These are phyloP conservation scores for Myriangium duriaei DNA, from an alignment of 2,329 filamentous ascomycete genomes.

Conservation along the genomic window DNA sequence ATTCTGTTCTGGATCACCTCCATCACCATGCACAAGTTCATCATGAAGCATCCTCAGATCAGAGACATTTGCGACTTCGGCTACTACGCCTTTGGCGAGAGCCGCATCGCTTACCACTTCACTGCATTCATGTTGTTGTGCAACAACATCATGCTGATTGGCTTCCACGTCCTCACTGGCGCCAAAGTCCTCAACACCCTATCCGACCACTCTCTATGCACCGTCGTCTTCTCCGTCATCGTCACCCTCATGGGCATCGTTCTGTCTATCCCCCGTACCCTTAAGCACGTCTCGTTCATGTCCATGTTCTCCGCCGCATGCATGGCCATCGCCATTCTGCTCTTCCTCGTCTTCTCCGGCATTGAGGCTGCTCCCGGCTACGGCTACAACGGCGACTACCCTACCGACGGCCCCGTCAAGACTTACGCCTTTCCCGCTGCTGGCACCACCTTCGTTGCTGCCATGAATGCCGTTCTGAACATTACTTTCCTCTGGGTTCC, in stretches of 20 bases:
- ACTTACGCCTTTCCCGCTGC: conserved; percentile 37
- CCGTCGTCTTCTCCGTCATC: conserved; percentile 37
- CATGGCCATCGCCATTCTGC: conserved; percentile 38
- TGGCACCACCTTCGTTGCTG: conserved; percentile 35
- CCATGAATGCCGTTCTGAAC: conserved; percentile 39
- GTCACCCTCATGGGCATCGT: conserved; percentile 34
- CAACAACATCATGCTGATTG: conserved; percentile 40
- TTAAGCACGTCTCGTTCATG: conserved; percentile 39
- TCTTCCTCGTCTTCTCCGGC: conserved; percentile 38
- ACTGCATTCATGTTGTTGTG: conserved; percentile 36
- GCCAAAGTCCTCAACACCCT: conserved; percentile 39
- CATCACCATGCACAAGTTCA: conserved; percentile 40
- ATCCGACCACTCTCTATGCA: conserved; percentile 37
- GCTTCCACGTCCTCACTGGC: conserved; percentile 39
- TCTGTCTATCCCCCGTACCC: conserved; percentile 33
- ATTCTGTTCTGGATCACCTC: conserved; percentile 39
- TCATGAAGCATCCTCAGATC: conserved; percentile 41
- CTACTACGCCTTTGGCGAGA: conserved; percentile 35
- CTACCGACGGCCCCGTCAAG: conserved; percentile 29
- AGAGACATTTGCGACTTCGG: conserved; percentile 39
- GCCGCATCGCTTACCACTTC: conserved; percentile 32
- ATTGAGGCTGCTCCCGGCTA: conserved; percentile 33
- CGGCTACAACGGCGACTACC: conserved; percentile 36
- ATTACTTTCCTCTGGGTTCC: conserved; percentile 40
- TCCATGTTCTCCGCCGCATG: conserved; percentile 37